These are phyloP conservation scores for Ophiostoma tasmaniense DNA, from an alignment of 2,329 filamentous ascomycete genomes.

Conservation along the genomic window DNA sequence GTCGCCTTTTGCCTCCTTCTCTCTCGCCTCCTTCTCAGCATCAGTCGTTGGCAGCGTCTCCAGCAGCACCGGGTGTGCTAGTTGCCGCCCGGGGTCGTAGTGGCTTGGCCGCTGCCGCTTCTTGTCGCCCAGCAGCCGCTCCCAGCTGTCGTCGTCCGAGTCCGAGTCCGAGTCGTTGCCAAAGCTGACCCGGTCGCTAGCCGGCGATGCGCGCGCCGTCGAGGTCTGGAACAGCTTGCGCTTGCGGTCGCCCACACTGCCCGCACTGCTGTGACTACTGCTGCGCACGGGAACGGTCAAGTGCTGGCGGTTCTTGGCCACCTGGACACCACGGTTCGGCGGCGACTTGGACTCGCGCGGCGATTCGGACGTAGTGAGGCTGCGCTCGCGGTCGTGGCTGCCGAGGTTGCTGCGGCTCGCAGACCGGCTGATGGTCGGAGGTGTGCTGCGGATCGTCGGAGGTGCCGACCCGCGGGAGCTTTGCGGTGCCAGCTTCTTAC, in stretches of 20 bases:
- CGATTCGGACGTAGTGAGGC: slow-evolving; percentile 22
- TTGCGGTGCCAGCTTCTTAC: slow-evolving; percentile 23
- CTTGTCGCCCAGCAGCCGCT: slow-evolving; percentile 35
- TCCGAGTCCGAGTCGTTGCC: slow-evolving; percentile 42
- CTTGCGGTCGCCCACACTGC: slow-evolving; percentile 32
- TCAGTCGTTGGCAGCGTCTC: slow-evolving; percentile 21
- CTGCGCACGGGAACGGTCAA: background rate
- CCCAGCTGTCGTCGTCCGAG: slow-evolving; percentile 40
- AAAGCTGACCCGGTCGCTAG: slow-evolving; percentile 41
- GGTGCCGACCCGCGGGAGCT: slow-evolving; percentile 5
- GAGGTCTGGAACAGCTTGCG: slow-evolving; percentile 34
- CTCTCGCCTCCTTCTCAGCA: background rate
- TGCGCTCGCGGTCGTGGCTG: slow-evolving; percentile 31
- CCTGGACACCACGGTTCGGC: slow-evolving; percentile 17
- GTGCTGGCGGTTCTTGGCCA: slow-evolving; percentile 9
- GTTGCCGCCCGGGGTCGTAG: slow-evolving; percentile 30
- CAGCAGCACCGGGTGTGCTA: slow-evolving; percentile 38
- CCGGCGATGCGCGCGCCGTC: slow-evolving; percentile 35
- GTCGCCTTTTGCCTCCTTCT: background rate
- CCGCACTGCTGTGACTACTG: background rate
- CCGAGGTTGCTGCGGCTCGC: slow-evolving; percentile 29
- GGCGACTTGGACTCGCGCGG: slow-evolving; percentile 22
- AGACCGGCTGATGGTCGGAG: slow-evolving; percentile 1
- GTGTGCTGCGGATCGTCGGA: slow-evolving; percentile 1
- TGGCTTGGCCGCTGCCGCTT: slow-evolving; percentile 39